Evolutionary conservation across 2,329 filamentous ascomycete species (phyloP), one percentile per base, ranked within the genome.

Genomic region (Clonostachys rhizophaga): DNA sequence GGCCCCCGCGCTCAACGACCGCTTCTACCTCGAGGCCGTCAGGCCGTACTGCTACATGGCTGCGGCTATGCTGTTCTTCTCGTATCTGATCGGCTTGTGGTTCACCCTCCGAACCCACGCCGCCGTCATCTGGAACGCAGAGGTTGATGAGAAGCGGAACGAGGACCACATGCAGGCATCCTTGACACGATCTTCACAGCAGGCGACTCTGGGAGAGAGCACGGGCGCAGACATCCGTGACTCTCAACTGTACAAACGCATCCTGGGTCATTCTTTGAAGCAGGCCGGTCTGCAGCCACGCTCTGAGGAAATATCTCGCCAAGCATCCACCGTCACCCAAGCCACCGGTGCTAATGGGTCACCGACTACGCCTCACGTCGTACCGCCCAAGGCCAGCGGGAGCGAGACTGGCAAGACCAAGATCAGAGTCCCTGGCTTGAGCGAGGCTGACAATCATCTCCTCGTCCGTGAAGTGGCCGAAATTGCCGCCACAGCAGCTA

Each of bases 31-130:
- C 14, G 83, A 95, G 61, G 92, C 92, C 4, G 92, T 99, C 9
- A 84, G 89, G 42, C 94, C 94, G 2, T 99, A 95, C 66, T 95
- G 89, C 58, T 96, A 91, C 75, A 82, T 95, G 59, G 87, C 90
- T 5, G 90, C 94, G 1, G 69, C 85, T 5, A 78, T 95, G 60
- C 75, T 99, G 13, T 97, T 99, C 69, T 72, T 96, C 30, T 95
- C 91, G 1, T 99, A 99, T 62, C 75, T 94, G 35, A 94, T 97
- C 50, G 94, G 94, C 20, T 75, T 99, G 13, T 89, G 94, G 77
- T 99, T 99, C 67, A 99, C 94, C 1, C 78, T 99, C 17, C 81
- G 94, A 53, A 99, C 94, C 0, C 94, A 99, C 62, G 94, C 94
- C 5, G 91, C 95, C 5, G 87, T 96, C 42, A 99, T 99, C 54